These are phyloP conservation scores for Aspergillus unguis DNA, from an alignment of 2,329 filamentous ascomycete genomes.

Conservation along the genomic window DNA sequence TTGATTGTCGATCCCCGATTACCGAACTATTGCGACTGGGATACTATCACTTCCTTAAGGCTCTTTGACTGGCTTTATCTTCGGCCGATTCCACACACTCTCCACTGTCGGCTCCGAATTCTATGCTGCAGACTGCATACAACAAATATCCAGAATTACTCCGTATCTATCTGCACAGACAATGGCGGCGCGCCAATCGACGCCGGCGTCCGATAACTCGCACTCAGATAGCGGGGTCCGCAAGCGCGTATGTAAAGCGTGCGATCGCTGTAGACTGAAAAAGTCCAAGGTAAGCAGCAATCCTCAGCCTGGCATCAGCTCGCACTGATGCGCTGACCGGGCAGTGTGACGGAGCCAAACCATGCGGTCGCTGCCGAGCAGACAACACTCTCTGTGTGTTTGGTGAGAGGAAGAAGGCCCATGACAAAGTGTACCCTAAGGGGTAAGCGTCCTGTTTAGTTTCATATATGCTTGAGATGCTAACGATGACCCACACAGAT, in stretches of 20 bases:
- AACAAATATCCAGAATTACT: background rate
- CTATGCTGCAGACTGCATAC: background rate
- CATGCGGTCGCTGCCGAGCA: slow-evolving; percentile 60
- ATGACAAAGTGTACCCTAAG: slow-evolving; percentile 67
- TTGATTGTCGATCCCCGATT: slow-evolving; percentile 7
- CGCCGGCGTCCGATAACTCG: slow-evolving; percentile 38
- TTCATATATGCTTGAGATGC: slow-evolving; percentile 3
- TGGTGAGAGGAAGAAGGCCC: slow-evolving; percentile 63
- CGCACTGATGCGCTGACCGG: slow-evolving; percentile 25
- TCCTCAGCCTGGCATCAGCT: slow-evolving; percentile 11
- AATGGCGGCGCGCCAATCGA: slow-evolving; percentile 41
- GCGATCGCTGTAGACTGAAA: slow-evolving; percentile 63
- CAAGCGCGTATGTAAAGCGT: slow-evolving; percentile 65
- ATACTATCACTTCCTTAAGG: background rate
- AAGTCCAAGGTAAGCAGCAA: slow-evolving; percentile 58
- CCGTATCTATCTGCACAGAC: slow-evolving; percentile 15
- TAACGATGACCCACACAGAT: slow-evolving; percentile 39
- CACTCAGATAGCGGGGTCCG: slow-evolving; percentile 49
- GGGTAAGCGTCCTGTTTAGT: slow-evolving; percentile 47
- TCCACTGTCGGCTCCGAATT: background rate
- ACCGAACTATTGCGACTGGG: slow-evolving; percentile 13
- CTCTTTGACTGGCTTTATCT: background rate
- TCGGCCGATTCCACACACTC: slow-evolving; percentile 1
- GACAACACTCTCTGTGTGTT: slow-evolving; percentile 65
- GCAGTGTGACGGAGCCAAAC: slow-evolving; percentile 59